These are phyloP conservation scores for Afroboletus lepidellus DNA, from an alignment of 1,284 basidiomycete genomes.

Conservation along the genomic window DNA sequence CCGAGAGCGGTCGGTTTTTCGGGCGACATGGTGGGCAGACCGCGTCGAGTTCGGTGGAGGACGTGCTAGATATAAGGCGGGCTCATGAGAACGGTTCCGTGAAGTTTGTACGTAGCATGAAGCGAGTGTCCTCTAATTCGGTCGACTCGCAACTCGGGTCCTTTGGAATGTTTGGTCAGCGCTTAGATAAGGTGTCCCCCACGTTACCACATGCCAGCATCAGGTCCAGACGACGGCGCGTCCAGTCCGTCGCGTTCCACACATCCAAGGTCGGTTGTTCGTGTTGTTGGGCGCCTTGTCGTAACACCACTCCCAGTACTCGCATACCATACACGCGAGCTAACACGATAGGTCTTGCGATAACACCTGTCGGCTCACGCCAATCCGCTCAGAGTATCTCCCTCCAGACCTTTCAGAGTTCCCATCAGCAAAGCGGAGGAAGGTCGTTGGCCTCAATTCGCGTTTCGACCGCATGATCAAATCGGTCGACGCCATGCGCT, in stretches of 20 bases:
- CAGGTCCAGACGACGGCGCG: too few species aligned
- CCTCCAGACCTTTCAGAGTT: conserved; percentile 13
- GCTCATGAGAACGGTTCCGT: neutral
- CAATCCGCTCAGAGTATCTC: conserved; percentile 4
- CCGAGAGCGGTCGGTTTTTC: neutral
- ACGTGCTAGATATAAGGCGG: neutral
- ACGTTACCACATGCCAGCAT: too few species aligned
- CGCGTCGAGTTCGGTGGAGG: neutral
- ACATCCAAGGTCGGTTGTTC: conserved; percentile 19
- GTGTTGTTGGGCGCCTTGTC: neutral
- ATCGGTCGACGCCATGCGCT: conserved; percentile 46
- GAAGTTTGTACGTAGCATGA: too few species aligned
- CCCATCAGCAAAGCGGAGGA: conserved; percentile 43
- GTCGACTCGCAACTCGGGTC: neutral
- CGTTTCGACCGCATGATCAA: conserved; percentile 66
- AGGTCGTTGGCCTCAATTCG: conserved; percentile 51
- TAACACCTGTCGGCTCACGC: neutral
- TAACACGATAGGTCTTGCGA: conserved; percentile 19
- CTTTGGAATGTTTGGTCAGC: neutral
- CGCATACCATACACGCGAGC: conserved; percentile 1
- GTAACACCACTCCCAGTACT: neutral
- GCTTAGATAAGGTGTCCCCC: conserved; percentile 22
- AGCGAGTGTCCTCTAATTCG: neutral
- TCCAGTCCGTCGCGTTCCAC: conserved; percentile 16
- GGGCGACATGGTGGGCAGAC: conserved; percentile 5